Percentiles rank a stretch among this genome's conserved stretches.
phyloP scores from a whole-genome alignment of 352 stramenopile species.

The Thalassiosira hispida region DNA sequence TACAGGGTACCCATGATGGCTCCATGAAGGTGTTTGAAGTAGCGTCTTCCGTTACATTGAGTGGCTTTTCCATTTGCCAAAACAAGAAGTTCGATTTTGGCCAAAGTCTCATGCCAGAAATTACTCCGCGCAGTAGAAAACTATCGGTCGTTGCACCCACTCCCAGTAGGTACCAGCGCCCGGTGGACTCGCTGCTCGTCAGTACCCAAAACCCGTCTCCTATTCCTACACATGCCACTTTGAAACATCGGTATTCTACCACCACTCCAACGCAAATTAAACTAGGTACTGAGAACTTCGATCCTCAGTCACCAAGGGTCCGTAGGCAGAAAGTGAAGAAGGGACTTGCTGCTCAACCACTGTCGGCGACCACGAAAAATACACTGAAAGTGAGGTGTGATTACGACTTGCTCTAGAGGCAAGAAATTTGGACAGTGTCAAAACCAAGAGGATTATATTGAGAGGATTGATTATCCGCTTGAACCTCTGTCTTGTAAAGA shows the following conservation, averaged over 20 bases:
- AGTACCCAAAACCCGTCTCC: neutral
- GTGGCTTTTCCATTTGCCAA: neutral
- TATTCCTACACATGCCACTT: neutral
- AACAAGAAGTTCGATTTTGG: neutral
- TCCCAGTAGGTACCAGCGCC: slow-evolving; percentile 10
- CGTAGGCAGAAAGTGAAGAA: neutral
- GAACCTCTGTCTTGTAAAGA: no score
- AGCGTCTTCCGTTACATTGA: slow-evolving; percentile 1
- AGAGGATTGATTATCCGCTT: no score
- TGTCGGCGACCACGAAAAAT: neutral
- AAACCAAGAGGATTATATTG: neutral
- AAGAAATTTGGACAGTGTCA: no score
- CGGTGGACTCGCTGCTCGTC: slow-evolving; percentile 1
- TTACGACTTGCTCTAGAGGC: neutral
- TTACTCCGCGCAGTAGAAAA: neutral
- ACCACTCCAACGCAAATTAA: neutral
- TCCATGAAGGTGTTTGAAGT: neutral
- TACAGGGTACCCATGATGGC: neutral
- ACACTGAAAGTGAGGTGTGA: neutral
- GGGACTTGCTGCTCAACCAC: neutral
- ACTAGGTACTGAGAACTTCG: slow-evolving; percentile 3
- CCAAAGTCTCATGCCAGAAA: slow-evolving; percentile 8
- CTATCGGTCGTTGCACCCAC: neutral
- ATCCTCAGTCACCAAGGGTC: slow-evolving; percentile 7
- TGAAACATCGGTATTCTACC: neutral